A percentile compares a stretch with the other conserved stretches of the same genome.
phyloP scores from a whole-genome alignment of 192 early-diverging fungal species.

The Linnemannia hyalina region DNA sequence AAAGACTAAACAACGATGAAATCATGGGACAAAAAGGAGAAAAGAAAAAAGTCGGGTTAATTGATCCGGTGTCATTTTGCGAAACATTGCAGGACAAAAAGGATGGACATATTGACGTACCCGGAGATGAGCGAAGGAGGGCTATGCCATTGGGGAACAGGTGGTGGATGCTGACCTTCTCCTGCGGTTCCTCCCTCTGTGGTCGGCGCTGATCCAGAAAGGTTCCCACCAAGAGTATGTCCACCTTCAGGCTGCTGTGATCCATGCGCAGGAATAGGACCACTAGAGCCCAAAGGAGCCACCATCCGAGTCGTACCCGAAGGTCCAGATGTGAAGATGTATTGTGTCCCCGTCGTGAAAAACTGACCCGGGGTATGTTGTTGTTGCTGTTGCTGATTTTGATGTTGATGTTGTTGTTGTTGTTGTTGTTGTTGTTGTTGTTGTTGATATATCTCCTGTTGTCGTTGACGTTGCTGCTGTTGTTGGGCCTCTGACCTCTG shows the following conservation, averaged over 20 bases:
- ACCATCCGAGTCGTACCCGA: neutral
- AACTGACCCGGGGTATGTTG: neutral
- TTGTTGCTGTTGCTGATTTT: neutral
- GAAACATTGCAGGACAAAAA: neutral
- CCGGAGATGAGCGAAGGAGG: constrained; percentile 32
- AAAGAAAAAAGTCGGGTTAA: neutral
- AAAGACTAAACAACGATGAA: constrained; percentile 4
- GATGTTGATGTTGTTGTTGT: neutral
- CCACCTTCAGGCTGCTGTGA: neutral
- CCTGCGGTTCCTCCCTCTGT: neutral
- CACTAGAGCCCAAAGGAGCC: neutral
- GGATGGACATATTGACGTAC: constrained; percentile 14
- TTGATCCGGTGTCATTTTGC: neutral
- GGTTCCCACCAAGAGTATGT: neutral
- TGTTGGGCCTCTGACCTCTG: constrained; percentile 13
- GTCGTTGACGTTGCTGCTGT: constrained; percentile 20
- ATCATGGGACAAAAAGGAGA: neutral
- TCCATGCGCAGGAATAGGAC: neutral
- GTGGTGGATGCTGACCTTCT: neutral
- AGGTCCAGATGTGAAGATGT: constrained; percentile 28
- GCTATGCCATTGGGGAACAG: constrained; percentile 25
- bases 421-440: constrained; percentile 14
- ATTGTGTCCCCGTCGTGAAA: constrained; percentile 4
- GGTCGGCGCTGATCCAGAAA: neutral
- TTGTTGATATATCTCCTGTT: constrained; percentile 13